A percentile compares a stretch with the other conserved stretches of the same genome.
Conservation (phyloP, 306 rosid species). For the Potentilla sterilis region DNA sequence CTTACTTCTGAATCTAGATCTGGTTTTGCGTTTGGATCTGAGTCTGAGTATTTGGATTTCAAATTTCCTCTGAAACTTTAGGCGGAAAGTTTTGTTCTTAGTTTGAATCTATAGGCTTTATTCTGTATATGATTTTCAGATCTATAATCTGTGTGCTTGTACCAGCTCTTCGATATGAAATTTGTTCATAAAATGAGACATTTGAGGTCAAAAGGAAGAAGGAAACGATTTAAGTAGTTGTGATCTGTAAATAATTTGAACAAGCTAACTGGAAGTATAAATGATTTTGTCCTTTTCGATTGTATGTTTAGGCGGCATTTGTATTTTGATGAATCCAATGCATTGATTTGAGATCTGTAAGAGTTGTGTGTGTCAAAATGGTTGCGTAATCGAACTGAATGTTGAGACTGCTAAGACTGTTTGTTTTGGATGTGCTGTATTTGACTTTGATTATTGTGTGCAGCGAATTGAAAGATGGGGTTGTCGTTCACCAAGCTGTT, state of each 20-base stretch:
- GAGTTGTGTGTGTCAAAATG: neutral
- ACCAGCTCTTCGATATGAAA: neutral
- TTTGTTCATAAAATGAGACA: neutral
- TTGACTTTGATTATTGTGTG: constrained; percentile 19
- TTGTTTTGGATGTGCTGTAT: neutral
- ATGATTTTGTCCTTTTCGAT: neutral
- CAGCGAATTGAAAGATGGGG: constrained; percentile 56
- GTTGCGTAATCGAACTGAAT: neutral
- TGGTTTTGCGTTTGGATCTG: constrained; percentile 20
- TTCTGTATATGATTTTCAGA: neutral
- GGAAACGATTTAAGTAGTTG: neutral
- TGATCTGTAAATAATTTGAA: neutral
- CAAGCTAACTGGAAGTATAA: neutral
- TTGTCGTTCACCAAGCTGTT: constrained; percentile 63
- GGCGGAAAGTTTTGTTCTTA: neutral
- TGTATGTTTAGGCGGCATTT: neutral
- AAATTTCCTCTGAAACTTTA: neutral
- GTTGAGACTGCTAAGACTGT: neutral
- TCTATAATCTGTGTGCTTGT: neutral
- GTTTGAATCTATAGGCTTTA: neutral
- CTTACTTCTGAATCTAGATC: neutral
- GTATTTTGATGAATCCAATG: neutral
- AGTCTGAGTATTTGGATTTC: neutral
- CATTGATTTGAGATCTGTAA: neutral
- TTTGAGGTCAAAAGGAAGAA: neutral